These are phyloP conservation scores for Lithohypha guttulata DNA, from an alignment of 2,329 filamentous ascomycete species.

Conservation along the genomic window DNA sequence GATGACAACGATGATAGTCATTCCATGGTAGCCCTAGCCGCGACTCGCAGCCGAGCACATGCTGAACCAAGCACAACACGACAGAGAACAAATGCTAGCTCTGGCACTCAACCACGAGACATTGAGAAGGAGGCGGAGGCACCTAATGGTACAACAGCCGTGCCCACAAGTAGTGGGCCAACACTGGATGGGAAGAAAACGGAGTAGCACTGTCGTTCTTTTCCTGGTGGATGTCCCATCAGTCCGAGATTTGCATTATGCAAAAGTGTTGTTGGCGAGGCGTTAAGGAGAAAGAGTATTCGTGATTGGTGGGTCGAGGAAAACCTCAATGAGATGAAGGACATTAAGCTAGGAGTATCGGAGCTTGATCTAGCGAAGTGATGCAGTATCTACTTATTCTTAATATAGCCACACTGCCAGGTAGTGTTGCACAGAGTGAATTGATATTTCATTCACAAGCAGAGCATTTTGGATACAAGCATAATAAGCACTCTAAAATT, in stretches of 20 bases:
- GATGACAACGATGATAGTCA: conserved; percentile 14
- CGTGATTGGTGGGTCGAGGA: conserved; percentile 4
- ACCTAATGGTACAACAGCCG: neutral
- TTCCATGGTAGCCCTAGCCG: conserved; percentile 17
- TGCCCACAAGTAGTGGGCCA: too few relatives aligned
- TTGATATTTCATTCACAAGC: too few relatives aligned
- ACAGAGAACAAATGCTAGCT: conserved; percentile 8
- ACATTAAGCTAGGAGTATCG: too few relatives aligned
- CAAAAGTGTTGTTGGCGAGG: conserved; percentile 3
- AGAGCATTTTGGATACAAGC: too few relatives aligned
- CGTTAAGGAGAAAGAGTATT: conserved; percentile 1
- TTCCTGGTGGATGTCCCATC: neutral
- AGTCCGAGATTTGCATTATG: conserved; percentile 5
- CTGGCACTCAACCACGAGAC: conserved; percentile 1
- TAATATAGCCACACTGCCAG: too few relatives aligned
- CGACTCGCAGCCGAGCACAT: conserved; percentile 18
- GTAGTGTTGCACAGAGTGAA: too few relatives aligned
- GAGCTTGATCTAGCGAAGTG: too few relatives aligned
- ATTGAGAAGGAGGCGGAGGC: conserved; percentile 2
- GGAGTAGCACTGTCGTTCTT: conserved; percentile 7
- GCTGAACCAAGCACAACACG: neutral
- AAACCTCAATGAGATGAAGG: conserved; percentile 2
- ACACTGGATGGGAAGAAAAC: neutral
- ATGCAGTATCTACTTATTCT: too few relatives aligned
- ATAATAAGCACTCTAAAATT: too few relatives aligned